Evolutionary conservation across 2,329 filamentous ascomycete species (phyloP).

Genomic region (Stylonectria norvegica): DNA sequence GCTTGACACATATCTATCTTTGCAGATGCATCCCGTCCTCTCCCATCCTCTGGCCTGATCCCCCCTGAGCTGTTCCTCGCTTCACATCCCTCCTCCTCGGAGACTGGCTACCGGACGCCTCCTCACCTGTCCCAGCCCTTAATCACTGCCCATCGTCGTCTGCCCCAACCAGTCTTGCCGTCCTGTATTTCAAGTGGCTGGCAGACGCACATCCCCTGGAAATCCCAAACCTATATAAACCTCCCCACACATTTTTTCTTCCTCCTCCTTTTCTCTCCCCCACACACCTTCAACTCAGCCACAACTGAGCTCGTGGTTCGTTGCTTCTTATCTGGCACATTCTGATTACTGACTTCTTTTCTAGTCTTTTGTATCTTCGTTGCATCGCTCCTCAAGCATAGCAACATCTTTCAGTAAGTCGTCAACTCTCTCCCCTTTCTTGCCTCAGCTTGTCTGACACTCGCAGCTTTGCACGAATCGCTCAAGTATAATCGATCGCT

Average conservation of each 20-base stretch:
- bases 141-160: no score
- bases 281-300: background rate
- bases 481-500: slow-evolving; percentile 16
- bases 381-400: slow-evolving; percentile 20
- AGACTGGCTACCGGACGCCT: no score
- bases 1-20: no score
- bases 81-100: no score
- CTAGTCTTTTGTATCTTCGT: slow-evolving; percentile 12
- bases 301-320: background rate
- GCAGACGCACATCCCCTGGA: no score
- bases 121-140: no score
- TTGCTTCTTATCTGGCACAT: no score
- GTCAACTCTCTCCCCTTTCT: background rate
- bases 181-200: no score
- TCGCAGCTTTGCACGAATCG: slow-evolving; percentile 12
- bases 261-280: background rate
- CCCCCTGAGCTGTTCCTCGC: no score
- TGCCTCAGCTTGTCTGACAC: background rate
- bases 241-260: background rate
- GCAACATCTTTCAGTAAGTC: slow-evolving; percentile 18
- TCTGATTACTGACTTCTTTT: background rate
- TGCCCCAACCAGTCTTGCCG: no score
- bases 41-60: no score
- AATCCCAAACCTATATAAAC: background rate
- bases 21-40: no score